Conservation (phyloP, 1,284 basidiomycete genomes). For the Gomphus bonarii region DNA sequence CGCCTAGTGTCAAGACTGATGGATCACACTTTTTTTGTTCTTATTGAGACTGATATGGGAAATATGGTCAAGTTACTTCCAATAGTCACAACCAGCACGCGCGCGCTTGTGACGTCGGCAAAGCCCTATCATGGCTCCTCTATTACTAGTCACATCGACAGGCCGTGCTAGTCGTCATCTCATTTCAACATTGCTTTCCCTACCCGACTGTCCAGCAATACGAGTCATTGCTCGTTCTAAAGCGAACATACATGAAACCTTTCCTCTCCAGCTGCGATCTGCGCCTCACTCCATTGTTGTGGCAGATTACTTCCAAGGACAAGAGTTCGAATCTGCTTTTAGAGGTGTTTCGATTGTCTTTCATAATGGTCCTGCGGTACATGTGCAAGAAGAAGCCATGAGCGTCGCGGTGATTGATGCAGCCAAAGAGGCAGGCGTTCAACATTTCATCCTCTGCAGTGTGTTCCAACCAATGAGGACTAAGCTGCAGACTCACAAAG, state of each 20-base stretch:
- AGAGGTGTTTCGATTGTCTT: constrained; percentile 21
- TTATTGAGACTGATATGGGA: no score
- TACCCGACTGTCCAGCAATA: neutral
- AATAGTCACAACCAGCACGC: no score
- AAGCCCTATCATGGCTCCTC: neutral
- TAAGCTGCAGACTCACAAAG: constrained; percentile 24
- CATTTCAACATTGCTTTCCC: neutral
- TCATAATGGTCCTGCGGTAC: constrained; percentile 22
- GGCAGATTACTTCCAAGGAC: constrained; percentile 22
- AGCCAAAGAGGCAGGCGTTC: constrained; percentile 24
- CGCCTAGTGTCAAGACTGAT: no score
- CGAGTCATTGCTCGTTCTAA: neutral
- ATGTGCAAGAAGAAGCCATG: constrained; percentile 22
- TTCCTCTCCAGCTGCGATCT: neutral
- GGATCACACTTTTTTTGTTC: no score
- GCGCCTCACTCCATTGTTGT: constrained; percentile 17
- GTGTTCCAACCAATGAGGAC: constrained; percentile 23
- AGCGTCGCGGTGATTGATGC: constrained; percentile 28
- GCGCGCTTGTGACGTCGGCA: no score
- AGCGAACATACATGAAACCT: neutral
- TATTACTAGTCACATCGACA: neutral
- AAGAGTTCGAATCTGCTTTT: constrained; percentile 19
- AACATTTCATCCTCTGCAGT: constrained; percentile 30
- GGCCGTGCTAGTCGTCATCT: neutral
- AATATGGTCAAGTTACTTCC: no score